Conservation (phyloP, 768 basidiomycete genomes). For the Suillus clintonianus region DNA sequence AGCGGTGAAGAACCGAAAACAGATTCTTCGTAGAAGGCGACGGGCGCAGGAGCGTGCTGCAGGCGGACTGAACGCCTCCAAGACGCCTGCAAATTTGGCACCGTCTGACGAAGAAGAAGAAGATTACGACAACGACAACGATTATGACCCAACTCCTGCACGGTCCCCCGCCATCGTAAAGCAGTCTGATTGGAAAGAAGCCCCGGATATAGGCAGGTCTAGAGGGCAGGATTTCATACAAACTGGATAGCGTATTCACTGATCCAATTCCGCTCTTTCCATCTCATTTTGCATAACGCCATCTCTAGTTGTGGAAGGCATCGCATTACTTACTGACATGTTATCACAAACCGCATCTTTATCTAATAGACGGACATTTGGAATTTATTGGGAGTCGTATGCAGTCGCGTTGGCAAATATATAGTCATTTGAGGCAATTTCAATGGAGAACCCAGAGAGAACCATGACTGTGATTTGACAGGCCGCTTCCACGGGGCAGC, state of each 20-base stretch:
- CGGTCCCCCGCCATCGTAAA: constrained; percentile 9
- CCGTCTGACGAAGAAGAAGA: constrained; percentile 25
- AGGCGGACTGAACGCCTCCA: constrained; percentile 28
- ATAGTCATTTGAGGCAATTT: constrained; percentile 26
- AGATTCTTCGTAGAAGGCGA: constrained; percentile 69
- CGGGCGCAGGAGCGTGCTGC: constrained; percentile 72
- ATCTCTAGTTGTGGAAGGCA: constrained; percentile 22
- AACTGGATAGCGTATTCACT: constrained; percentile 22
- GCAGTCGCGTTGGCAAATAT: constrained; percentile 15
- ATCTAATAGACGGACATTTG: constrained; percentile 41
- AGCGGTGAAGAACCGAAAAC: constrained; percentile 73
- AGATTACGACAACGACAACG: constrained; percentile 13
- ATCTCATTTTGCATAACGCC: constrained; percentile 13
- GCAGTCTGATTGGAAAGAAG: constrained; percentile 19
- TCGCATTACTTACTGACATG: constrained; percentile 21
- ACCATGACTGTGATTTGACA: constrained; percentile 13
- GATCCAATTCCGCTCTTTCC: constrained; percentile 8
- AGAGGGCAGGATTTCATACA: constrained; percentile 21
- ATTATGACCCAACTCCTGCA: constrained; percentile 10
- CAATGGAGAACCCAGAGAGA: constrained; percentile 16
- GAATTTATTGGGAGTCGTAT: constrained; percentile 15
- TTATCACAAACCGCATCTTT: constrained; percentile 26
- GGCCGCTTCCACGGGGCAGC: constrained; percentile 23
- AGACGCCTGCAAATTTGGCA: constrained; percentile 16
- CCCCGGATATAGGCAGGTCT: constrained; percentile 10